Conservation (phyloP, 148 eudicot species). For the Pharnaceum exiguum region DNA sequence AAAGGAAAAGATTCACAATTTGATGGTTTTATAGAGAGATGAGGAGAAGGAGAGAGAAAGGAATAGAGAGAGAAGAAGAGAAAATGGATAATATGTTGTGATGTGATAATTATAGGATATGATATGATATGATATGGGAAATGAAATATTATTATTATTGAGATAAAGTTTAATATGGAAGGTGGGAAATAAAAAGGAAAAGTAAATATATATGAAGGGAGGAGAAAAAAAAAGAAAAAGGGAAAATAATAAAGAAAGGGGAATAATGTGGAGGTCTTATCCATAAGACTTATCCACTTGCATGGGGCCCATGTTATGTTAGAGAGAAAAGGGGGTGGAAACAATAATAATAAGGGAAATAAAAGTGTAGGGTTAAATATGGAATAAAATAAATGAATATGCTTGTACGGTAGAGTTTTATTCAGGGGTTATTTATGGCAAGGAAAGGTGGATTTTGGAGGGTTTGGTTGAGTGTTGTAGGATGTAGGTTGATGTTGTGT, state of each 20-base stretch:
- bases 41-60: constrained; percentile 1
- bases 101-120: constrained; percentile 13
- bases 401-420: background rate
- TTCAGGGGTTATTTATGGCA: background rate
- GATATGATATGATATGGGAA: too few species aligned
- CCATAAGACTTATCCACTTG: constrained; percentile 32
- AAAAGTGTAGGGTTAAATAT: too few species aligned
- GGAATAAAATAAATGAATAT: constrained; percentile 8
- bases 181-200: background rate
- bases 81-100: background rate
- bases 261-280: constrained; percentile 28
- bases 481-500: background rate
- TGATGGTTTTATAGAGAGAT: constrained; percentile 2
- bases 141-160: too few species aligned
- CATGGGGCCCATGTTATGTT: constrained; percentile 4
- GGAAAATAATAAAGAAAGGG: background rate
- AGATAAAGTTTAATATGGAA: too few species aligned
- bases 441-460: too few species aligned
- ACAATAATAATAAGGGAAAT: too few species aligned
- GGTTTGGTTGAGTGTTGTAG: background rate
- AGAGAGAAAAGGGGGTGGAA: too few species aligned
- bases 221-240: background rate
- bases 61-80: background rate
- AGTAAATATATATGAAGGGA: background rate
- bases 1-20: background rate